These are phyloP conservation scores for Tolypocladium sp. DNA, from an alignment of 2,329 filamentous ascomycete species.

Conservation along the genomic window DNA sequence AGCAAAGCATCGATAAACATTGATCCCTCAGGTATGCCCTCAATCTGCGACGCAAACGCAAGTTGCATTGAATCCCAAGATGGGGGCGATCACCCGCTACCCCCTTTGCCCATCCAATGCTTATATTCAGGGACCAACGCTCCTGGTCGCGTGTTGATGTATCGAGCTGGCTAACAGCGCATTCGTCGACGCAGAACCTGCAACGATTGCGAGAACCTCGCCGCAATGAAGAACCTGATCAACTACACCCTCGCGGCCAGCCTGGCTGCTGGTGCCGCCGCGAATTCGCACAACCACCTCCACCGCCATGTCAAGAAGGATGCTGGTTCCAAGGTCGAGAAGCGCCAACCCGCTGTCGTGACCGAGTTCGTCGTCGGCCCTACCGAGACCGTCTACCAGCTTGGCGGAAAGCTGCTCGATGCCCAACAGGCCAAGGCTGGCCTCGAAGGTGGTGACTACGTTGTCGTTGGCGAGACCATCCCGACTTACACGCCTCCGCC, in stretches of 20 bases:
- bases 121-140: neutral
- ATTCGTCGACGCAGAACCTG: neutral
- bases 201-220: neutral
- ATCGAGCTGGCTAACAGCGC: neutral
- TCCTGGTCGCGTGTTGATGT: neutral
- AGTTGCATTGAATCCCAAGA: neutral
- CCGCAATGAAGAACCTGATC: slow-evolving; percentile 14
- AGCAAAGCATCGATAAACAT: neutral
- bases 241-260: slow-evolving; percentile 43
- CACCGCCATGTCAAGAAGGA: slow-evolving; percentile 51
- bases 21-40: neutral
- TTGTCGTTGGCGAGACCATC: slow-evolving; percentile 50
- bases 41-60: neutral
- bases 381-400: slow-evolving; percentile 61
- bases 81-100: neutral
- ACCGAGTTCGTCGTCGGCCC: slow-evolving; percentile 49
- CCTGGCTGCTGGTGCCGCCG: slow-evolving; percentile 41
- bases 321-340: slow-evolving; percentile 34
- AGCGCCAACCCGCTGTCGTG: slow-evolving; percentile 34
- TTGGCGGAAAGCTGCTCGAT: slow-evolving; percentile 55
- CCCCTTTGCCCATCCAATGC: neutral
- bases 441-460: slow-evolving; percentile 61
- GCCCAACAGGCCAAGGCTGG: slow-evolving; percentile 60
- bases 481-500: slow-evolving; percentile 41
- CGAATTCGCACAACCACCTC: slow-evolving; percentile 53